Conservation (phyloP, 768 basidiomycete species). For the Serendipita indica region DNA sequence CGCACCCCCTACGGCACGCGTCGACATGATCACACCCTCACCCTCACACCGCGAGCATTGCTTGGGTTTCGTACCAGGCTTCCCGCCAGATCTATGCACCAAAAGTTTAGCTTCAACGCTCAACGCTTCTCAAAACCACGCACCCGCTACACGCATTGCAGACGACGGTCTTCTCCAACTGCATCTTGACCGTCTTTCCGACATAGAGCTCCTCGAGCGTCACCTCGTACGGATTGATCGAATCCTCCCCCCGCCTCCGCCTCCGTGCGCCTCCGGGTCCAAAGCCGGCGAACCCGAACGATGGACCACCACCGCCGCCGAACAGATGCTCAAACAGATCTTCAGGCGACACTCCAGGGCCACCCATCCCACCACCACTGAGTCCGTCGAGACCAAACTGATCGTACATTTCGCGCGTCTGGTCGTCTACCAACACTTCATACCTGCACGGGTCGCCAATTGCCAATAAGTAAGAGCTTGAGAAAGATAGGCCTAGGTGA, state of each 20-base stretch:
- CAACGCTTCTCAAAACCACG: constrained; percentile 18
- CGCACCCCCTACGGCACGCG: constrained; percentile 19
- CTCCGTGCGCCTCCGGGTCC: constrained; percentile 26
- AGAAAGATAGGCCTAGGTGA: background rate
- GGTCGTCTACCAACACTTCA: constrained; percentile 60
- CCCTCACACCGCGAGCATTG: constrained; percentile 61
- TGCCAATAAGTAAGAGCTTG: constrained; percentile 9
- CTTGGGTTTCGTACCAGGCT: constrained; percentile 71
- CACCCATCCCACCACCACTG: constrained; percentile 29
- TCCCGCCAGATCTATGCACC: constrained; percentile 54
- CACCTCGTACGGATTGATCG: constrained; percentile 65
- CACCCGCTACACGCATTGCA: constrained; percentile 76
- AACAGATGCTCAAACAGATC: constrained; percentile 72
- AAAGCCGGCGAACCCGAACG: constrained; percentile 28
- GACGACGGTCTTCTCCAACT: constrained; percentile 70
- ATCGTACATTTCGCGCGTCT: constrained; percentile 61
- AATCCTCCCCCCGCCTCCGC: constrained; percentile 51
- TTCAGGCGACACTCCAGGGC: constrained; percentile 35
- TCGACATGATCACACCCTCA: constrained; percentile 27
- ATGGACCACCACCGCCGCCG: constrained; percentile 26
- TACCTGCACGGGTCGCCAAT: constrained; percentile 34
- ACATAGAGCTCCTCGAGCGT: constrained; percentile 87
- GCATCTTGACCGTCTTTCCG: constrained; percentile 78
- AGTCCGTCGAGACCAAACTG: constrained; percentile 56
- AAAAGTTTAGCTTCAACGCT: too few species aligned